These are phyloP conservation scores for Candida yuanshanica DNA, from an alignment of 805 yeast genomes.

Conservation along the genomic window DNA sequence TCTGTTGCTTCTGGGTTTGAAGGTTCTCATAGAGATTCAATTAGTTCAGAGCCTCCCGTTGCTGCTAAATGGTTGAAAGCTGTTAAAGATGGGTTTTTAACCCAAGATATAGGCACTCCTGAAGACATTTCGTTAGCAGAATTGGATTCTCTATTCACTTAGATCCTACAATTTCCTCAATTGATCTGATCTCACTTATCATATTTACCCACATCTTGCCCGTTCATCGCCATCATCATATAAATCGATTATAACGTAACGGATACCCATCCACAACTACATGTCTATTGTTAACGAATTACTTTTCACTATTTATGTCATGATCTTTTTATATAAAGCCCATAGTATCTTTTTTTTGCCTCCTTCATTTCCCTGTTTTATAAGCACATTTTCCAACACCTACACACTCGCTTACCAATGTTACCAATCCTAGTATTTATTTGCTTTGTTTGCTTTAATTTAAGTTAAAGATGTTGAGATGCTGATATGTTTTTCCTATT, in stretches of 20 bases:
- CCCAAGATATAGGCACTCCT: conserved; percentile 74
- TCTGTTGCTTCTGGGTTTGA: conserved; percentile 26
- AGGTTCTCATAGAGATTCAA: conserved; percentile 14
- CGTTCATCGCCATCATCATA: background rate
- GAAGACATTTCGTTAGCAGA: conserved; percentile 75
- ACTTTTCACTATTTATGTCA: conserved; percentile 1
- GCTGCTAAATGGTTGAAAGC: conserved; percentile 67
- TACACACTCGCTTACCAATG: background rate
- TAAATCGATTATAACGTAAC: background rate
- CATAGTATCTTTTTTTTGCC: background rate
- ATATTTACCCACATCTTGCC: background rate
- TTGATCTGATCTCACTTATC: background rate
- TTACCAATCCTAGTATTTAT: background rate
- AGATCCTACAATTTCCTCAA: background rate
- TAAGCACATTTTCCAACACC: background rate
- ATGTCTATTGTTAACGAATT: background rate
- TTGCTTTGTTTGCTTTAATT: background rate
- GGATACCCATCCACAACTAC: background rate
- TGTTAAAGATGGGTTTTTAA: conserved; percentile 68
- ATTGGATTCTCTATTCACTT: conserved; percentile 43
- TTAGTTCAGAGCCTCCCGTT: conserved; percentile 25
- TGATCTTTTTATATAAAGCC: conserved; percentile 1
- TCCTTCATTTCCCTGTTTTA: conserved; percentile 2
- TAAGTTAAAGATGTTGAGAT: background rate
- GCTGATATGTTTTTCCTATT: background rate